Percentiles rank a stretch among this genome's conserved stretches.
These are phyloP conservation scores for Leishmania turanica DNA, from an alignment of 208 protist genomes.

Conservation along the genomic window DNA sequence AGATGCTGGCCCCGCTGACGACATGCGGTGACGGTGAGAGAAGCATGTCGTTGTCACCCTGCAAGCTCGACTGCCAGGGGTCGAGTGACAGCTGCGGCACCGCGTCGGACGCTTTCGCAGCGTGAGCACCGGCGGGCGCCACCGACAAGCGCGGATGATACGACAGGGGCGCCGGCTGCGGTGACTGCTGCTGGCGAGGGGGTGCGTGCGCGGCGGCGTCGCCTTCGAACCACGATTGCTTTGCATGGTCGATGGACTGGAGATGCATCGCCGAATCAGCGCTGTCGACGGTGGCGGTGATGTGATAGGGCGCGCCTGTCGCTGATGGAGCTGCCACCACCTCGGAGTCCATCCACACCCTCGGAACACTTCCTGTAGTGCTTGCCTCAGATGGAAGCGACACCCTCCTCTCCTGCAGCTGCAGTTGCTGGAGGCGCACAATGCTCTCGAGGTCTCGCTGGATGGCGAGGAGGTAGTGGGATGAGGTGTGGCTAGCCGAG, in stretches of 20 bases:
- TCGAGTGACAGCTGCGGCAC: neutral
- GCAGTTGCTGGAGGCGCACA: slow-evolving; percentile 30
- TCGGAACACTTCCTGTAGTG: neutral
- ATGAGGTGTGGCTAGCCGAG: slow-evolving; percentile 15
- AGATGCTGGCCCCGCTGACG: neutral
- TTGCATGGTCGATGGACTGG: slow-evolving; percentile 9
- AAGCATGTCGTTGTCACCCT: neutral
- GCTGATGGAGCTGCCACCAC: neutral
- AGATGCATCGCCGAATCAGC: neutral
- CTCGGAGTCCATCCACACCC: neutral
- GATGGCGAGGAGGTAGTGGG: slow-evolving; percentile 28
- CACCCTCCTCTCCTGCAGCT: slow-evolving; percentile 1
- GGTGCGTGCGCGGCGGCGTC: neutral
- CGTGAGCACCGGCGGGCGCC: neutral
- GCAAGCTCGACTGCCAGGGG: neutral
- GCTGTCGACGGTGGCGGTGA: neutral
- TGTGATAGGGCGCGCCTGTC: neutral
- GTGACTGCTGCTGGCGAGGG: slow-evolving; percentile 7
- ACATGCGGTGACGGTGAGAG: neutral
- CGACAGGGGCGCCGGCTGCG: neutral
- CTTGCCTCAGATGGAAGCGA: neutral
- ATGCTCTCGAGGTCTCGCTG: slow-evolving; percentile 32
- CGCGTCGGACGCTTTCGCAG: neutral
- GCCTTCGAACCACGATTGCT: neutral
- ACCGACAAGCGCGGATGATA: neutral